phyloP scores from a whole-genome alignment of 768 basidiomycete genomes.

The Mrakia gelida region DNA sequence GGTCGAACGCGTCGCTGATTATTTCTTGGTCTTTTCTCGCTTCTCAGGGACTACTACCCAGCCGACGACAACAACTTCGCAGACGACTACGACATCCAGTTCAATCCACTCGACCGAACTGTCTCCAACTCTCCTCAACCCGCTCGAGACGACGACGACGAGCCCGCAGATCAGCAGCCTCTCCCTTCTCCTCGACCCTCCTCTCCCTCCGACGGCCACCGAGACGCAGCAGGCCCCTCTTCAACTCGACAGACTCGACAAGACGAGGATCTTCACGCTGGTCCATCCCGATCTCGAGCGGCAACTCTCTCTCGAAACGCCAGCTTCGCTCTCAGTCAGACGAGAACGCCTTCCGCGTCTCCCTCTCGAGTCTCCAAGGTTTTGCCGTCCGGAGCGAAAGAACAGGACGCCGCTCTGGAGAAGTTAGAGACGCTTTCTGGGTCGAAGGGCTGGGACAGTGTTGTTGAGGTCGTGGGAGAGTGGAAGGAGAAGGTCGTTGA shows the following conservation, averaged over 20 bases:
- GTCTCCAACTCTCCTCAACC: not conserved
- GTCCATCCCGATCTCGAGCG: not conserved
- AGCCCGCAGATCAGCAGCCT: not conserved
- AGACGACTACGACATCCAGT: not conserved
- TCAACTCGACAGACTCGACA: not conserved
- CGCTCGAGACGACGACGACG: not conserved
- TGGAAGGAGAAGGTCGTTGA: not conserved
- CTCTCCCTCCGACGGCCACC: not conserved
- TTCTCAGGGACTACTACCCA: not conserved
- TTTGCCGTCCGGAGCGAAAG: not conserved
- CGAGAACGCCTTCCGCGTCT: not conserved
- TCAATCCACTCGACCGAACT: not conserved
- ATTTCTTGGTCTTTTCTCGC: not conserved
- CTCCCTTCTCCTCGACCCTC: not conserved
- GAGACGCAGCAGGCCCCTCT: not conserved
- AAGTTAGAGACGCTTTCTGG: not conserved
- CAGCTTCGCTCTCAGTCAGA: not conserved
- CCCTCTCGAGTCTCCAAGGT: not conserved
- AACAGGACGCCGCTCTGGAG: not conserved
- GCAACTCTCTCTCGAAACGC: not conserved
- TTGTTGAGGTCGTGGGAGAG: not conserved
- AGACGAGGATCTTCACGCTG: not conserved
- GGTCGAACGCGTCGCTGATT: not conserved
- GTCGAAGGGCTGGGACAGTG: not conserved
- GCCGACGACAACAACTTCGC: not conserved